Evolutionary conservation across 2,329 filamentous ascomycete genomes (phyloP).

Genomic region (Stemphylium lycopersici): DNA sequence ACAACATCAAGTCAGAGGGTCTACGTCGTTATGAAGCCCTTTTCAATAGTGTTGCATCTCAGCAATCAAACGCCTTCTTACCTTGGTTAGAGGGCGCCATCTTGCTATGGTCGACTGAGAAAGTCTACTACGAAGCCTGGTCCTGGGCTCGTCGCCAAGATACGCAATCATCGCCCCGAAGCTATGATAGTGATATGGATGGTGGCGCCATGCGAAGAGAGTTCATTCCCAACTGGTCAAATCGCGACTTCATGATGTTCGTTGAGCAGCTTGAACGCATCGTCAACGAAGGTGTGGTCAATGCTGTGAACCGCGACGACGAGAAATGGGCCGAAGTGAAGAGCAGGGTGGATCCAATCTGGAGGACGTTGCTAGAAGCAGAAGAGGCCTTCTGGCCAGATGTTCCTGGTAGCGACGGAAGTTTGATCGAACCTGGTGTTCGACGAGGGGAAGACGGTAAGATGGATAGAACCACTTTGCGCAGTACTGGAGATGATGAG

Average conservation of each 20-base stretch:
- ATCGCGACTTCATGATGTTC: conserved; percentile 64
- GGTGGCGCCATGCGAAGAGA: conserved; percentile 67
- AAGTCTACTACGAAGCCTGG: conserved; percentile 45
- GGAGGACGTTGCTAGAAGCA: conserved; percentile 38
- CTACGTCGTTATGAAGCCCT: conserved; percentile 39
- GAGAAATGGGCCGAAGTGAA: conserved; percentile 28
- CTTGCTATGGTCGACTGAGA: conserved; percentile 44
- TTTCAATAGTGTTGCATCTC: conserved; percentile 21
- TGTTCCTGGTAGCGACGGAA: conserved; percentile 10
- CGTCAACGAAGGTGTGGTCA: conserved; percentile 55
- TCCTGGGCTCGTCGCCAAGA: conserved; percentile 39
- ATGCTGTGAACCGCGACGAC: conserved; percentile 28
- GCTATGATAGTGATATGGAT: conserved; percentile 60
- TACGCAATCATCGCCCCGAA: conserved; percentile 22
- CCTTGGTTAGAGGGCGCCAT: conserved; percentile 45
- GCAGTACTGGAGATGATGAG: conserved; percentile 4
- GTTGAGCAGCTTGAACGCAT: conserved; percentile 62
- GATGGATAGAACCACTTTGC: conserved; percentile 13
- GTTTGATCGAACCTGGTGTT: conserved; percentile 13
- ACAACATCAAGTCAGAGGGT: conserved; percentile 31
- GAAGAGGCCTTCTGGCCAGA: conserved; percentile 45
- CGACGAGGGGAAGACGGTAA: conserved; percentile 5
- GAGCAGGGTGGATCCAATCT: conserved; percentile 30
- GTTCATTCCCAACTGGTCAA: conserved; percentile 74
- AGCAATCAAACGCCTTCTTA: conserved; percentile 21